phyloP scores from a whole-genome alignment of 2,329 filamentous ascomycete species.

The Apiospora saccharicola region DNA sequence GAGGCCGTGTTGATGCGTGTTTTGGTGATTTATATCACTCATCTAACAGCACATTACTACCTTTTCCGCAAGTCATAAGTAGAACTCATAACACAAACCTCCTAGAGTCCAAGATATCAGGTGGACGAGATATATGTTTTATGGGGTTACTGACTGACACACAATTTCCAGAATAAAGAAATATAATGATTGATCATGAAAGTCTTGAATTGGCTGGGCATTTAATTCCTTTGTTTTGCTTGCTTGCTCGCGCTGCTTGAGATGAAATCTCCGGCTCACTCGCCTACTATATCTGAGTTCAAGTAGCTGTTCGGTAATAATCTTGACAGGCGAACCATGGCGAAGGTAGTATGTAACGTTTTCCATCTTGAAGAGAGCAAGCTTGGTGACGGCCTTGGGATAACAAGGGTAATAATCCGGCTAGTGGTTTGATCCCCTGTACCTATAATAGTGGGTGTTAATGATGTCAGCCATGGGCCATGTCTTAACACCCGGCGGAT shows the following conservation, averaged over 20 bases:
- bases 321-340: background rate
- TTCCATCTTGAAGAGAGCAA: background rate
- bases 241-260: background rate
- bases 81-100: background rate
- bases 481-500: constrained; percentile 13
- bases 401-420: constrained; percentile 9
- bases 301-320: no score
- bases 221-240: background rate
- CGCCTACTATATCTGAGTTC: no score
- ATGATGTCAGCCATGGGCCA: constrained; percentile 21
- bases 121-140: background rate
- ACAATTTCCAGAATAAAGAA: no score
- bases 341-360: background rate
- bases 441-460: background rate
- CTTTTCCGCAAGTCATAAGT: background rate
- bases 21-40: background rate
- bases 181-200: background rate
- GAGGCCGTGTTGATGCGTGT: background rate
- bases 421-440: background rate
- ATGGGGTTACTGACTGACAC: background rate
- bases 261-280: no score
- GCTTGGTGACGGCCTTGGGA: background rate
- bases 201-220: background rate
- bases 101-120: background rate
- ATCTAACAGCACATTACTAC: background rate